Evolutionary conservation across 2,329 filamentous ascomycete species (phyloP), one percentile per base, ranked within the genome.

Genomic region (Xylariaceae sp.): DNA sequence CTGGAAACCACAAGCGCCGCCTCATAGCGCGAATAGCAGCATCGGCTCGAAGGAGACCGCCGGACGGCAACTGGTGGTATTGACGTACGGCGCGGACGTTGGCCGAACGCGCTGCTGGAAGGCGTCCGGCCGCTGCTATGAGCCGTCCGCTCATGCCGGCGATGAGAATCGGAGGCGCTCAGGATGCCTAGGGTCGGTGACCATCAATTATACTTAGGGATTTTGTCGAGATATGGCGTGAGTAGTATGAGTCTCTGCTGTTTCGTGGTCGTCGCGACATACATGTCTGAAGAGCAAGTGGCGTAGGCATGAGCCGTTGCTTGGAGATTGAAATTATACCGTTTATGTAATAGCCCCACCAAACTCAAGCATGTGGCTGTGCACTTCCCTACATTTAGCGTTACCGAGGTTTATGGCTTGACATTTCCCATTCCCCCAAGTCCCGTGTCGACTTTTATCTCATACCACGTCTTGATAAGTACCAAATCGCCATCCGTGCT

Each of bases 1-100:
- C 89, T 10, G 86, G 79, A n/a, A 90, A 87, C 87, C 89, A 94
- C 71, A 86, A 80, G 57, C 87, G 83, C 50, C 81, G 78, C 70
- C 82, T 76, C 67, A 83, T 77, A 68, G 81, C 76, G 66, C 85
- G 81, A 63, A 85, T 77, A 63, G 82, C 77, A 57, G 81, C 79
- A 74, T 90, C 83, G 61, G 85, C 79, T 64, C 85, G 80, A 55
- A 91, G 79, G 29, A 92, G 81, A 21, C 88, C 88, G 50, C 87
- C 86, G 11, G 85, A 84, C 27, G 86, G 82, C 54, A 86, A 78
- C 58, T 80, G 84, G 73, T 89, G 85, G 63, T 88, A 77, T 70
- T 86, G 82, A 65, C 87, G 87, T 65, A 78, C 76, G 59, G 78
- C 72, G 65, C 77, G 77, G 64, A 79, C 72, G 58, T 55, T 60